A percentile compares a stretch with the other conserved stretches of the same genome.
phyloP scores from a whole-genome alignment of 2,329 filamentous ascomycete species.

The Xylariaceae sp. region DNA sequence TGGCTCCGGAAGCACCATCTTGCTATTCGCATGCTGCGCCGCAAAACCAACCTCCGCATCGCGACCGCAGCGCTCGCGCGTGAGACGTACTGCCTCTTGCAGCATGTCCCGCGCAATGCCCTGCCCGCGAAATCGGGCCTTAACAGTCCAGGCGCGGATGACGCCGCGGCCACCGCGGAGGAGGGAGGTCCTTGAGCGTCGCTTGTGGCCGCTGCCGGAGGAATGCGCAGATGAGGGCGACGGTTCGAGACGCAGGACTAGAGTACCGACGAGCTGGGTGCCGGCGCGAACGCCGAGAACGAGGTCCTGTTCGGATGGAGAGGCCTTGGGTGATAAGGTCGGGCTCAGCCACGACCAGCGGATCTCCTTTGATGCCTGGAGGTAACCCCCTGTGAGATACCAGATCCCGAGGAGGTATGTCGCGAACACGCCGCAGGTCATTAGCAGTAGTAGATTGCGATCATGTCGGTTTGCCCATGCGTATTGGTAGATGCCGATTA shows the following conservation, averaged over 20 bases:
- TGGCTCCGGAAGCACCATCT: slow-evolving; percentile 54
- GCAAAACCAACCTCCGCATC: slow-evolving; percentile 68
- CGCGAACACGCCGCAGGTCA: slow-evolving; percentile 58
- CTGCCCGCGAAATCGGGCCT: slow-evolving; percentile 60
- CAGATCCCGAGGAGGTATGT: slow-evolving; percentile 57
- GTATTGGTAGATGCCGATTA: slow-evolving; percentile 42
- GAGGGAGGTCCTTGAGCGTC: slow-evolving; percentile 32
- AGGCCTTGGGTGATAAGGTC: slow-evolving; percentile 15
- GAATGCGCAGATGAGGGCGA: slow-evolving; percentile 18
- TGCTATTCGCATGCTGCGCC: slow-evolving; percentile 69
- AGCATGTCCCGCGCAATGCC: slow-evolving; percentile 70
- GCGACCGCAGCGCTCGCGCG: slow-evolving; percentile 62
- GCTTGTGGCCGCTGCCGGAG: slow-evolving; percentile 12
- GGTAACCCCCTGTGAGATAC: slow-evolving; percentile 56
- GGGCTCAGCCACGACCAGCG: slow-evolving; percentile 56
- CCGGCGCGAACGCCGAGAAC: slow-evolving; percentile 64
- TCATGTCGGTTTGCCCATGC: slow-evolving; percentile 36
- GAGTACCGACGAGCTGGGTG: slow-evolving; percentile 62
- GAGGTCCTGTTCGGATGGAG: slow-evolving; percentile 43
- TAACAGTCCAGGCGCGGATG: slow-evolving; percentile 79
- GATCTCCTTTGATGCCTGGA: slow-evolving; percentile 56
- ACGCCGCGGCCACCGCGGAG: slow-evolving; percentile 59
- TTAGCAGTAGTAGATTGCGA: slow-evolving; percentile 50
- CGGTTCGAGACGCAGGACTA: slow-evolving; percentile 62
- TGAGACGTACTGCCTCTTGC: slow-evolving; percentile 64